Evolutionary conservation across 2,329 filamentous ascomycete genomes (phyloP), one percentile per base, ranked within the genome.

Genomic region (Alternaria atra): DNA sequence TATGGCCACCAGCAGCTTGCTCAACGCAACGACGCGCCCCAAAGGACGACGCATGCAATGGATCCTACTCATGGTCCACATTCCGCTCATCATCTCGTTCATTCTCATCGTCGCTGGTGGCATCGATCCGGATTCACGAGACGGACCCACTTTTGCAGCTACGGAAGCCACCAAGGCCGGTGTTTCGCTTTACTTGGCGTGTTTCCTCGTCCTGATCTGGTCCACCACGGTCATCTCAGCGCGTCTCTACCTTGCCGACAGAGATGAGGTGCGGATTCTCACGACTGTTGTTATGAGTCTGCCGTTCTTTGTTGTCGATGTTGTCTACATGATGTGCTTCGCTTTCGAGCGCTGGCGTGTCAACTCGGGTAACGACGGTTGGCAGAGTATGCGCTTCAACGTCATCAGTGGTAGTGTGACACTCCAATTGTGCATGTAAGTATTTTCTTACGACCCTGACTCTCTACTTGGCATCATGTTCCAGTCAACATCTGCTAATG

Each of bases 261-360:
- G 72, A 15, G 52, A 68, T 23, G 74, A 77, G 58, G 73, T 76
- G 52, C 74, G 74, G 55, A 77, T 77, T 20, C 63, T 77, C 17
- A 77, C 74, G 4, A 77, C 74, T 0, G 73, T 77, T 5, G 75
- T 77, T 15, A 43, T 77, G 27, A 77, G 75, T 47, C 62, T 77
- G 23, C 75, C 74, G 1, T 77, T 77, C 58, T 77, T 77, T 46
- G 64, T 77, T 23, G 74, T 77, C 42, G 72, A 77, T 46, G 70
- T 77, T 27, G 73, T 77, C 20, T 77, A 77, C 55, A 77, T 77
- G 73, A 77, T 76, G 72, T 77, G 73, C 48, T 77, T 77, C 52
- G 75, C 75, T 6, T 77, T 75, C 27, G 75, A 77, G 48, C 63
- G 63, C 20, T 67, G 72, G 60, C 53, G 23, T 6, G 42, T 50